Conservation (phyloP, 352 stramenopile genomes). For the Phytophthora nicotianae region DNA sequence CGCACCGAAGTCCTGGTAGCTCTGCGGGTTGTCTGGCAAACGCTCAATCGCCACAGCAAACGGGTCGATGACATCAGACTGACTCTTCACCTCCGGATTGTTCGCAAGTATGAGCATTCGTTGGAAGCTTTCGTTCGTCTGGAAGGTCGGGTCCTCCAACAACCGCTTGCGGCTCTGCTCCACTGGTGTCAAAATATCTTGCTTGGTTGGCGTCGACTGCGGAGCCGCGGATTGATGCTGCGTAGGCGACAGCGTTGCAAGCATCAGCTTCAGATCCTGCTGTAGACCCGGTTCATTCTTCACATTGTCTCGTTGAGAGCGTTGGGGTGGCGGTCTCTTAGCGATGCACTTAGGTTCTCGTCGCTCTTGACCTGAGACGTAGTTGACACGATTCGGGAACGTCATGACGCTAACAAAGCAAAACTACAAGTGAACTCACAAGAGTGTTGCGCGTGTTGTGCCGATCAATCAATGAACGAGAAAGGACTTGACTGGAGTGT, state of each 20-base stretch:
- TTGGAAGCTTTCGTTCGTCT: slow-evolving; percentile 31
- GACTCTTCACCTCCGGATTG: slow-evolving; percentile 9
- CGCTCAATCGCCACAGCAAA: slow-evolving; percentile 36
- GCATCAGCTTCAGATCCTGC: slow-evolving; percentile 33
- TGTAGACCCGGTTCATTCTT: slow-evolving; percentile 17
- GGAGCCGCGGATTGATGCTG: slow-evolving; percentile 8
- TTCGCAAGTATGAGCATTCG: slow-evolving; percentile 37
- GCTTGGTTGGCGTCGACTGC: slow-evolving; percentile 10
- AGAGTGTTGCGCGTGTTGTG: slow-evolving; percentile 1
- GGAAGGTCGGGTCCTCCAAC: slow-evolving; percentile 39
- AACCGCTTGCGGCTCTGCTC: slow-evolving; percentile 34
- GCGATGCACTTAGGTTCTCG: slow-evolving; percentile 32
- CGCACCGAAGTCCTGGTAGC: slow-evolving; percentile 2
- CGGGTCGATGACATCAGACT: slow-evolving; percentile 17
- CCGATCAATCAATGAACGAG: slow-evolving; percentile 1
- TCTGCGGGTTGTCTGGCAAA: slow-evolving; percentile 25
- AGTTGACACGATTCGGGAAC: slow-evolving; percentile 63
- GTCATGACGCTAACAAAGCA: slow-evolving; percentile 43
- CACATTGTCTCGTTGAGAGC: not conserved
- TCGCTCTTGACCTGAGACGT: slow-evolving; percentile 52
- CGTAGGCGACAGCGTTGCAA: slow-evolving; percentile 24
- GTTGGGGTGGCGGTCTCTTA: slow-evolving; percentile 4
- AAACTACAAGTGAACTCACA: slow-evolving; percentile 21
- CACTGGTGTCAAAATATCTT: slow-evolving; percentile 26
- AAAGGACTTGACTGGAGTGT: not conserved